phyloP scores from a whole-genome alignment of 495 filamentous ascomycete species.

The Penicillium silybi region DNA sequence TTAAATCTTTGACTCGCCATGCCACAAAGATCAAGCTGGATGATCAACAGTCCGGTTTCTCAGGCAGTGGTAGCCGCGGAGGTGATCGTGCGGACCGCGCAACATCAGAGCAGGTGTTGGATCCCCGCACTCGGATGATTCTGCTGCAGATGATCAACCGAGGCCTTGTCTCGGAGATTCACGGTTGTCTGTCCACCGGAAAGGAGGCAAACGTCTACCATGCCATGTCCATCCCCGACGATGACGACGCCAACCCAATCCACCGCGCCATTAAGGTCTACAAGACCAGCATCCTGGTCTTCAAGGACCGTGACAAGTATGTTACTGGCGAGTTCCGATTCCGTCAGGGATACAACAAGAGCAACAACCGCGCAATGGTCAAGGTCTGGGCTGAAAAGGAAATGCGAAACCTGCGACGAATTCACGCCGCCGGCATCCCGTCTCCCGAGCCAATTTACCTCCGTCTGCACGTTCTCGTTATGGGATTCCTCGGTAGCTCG shows the following conservation, averaged over 20 bases:
- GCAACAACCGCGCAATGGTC: constrained; percentile 90
- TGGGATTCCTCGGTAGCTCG: constrained; percentile 86
- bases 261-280: constrained; percentile 95
- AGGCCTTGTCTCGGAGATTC: constrained; percentile 72
- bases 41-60: constrained; percentile 52
- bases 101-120: constrained; percentile 88
- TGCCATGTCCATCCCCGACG: constrained; percentile 53
- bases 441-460: constrained; percentile 87
- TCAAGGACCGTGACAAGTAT: constrained; percentile 96
- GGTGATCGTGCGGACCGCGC: constrained; percentile 86
- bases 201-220: constrained; percentile 99
- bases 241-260: constrained; percentile 37
- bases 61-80: constrained; percentile 42
- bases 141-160: constrained; percentile 92
- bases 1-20: constrained; percentile 76
- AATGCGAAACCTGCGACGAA: constrained; percentile 84
- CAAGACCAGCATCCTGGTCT: constrained; percentile 93
- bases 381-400: constrained; percentile 99
- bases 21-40: constrained; percentile 86
- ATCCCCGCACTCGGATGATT: constrained; percentile 92
- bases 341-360: constrained; percentile 80
- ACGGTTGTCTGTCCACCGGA: constrained; percentile 89
- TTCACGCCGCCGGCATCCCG: constrained; percentile 77
- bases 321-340: constrained; percentile 89
- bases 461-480: constrained; percentile 84